Evolutionary conservation across 2,329 filamentous ascomycete genomes (phyloP), one percentile per base, ranked within the genome.

Genomic region (Sphaceloma murrayae): DNA sequence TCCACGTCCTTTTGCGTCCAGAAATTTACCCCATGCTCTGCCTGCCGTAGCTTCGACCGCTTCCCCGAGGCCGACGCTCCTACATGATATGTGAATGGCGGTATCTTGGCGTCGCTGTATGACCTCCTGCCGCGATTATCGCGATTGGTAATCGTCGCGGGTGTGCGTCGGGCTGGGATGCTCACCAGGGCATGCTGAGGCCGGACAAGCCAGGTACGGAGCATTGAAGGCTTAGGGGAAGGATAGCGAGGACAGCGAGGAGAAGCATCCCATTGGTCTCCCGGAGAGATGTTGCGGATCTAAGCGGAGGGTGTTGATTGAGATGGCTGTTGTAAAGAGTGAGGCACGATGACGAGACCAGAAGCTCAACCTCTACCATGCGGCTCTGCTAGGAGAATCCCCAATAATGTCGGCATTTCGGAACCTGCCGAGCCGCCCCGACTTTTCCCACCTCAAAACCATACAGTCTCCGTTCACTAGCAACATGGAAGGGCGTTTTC

Each of bases 21-120:
- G 49, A 51, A 58, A 39, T 61, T 57, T 67, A 66, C 40, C 69
- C 69, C 48, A 67, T 70, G 49, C 72, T 73, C 51, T 74, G 77
- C 58, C 56, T 52, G 58, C 60, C 50, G 51, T 8, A 61, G 50
- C 26, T 58, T 49, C 34, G 53, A 50, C 18, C 53, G 50, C 50
- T 65, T 65, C 8, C 53, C 58, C 3, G 59, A 53, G 8, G 60
- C 54, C 10, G 62, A 56, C 10, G 62, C 62, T 9, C 57, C 59
- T 3, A 64, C 51, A 9, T 60, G 55, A 45, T 63, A 65, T 26
- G 60, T 59, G 51, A 64, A 64, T 14, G 48, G 48, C n/a, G 44
- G 38, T 19, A 32, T 32, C 14, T 36, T 34, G 10, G 18, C 42
- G 22, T 45, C 42, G 21, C 30, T 45, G 31, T 45, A 45, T 21